Evolutionary conservation across 768 basidiomycete genomes (phyloP).

Genomic region (Bullera alba): DNA sequence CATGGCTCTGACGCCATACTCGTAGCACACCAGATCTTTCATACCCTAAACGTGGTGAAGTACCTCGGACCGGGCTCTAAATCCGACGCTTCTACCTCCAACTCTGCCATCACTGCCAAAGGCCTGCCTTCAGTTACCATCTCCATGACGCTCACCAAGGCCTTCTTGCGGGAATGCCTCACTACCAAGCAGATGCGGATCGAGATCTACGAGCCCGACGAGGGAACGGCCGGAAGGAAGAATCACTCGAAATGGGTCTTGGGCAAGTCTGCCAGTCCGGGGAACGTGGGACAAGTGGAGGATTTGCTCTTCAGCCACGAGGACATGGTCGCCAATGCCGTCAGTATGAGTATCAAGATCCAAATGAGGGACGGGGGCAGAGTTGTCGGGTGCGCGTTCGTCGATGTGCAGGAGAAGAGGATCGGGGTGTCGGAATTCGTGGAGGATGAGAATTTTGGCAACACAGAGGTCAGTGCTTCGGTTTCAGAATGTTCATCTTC

Average conservation of each 20-base stretch:
- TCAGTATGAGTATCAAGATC: conserved; percentile 82
- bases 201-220: conserved; percentile 78
- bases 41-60: conserved; percentile 85
- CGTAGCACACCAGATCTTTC: conserved; percentile 56
- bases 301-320: conserved; percentile 74
- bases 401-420: conserved; percentile 75
- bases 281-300: conserved; percentile 63
- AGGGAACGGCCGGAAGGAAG: conserved; percentile 55
- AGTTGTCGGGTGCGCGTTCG: conserved; percentile 79
- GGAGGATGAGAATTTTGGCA: conserved; percentile 92
- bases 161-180: conserved; percentile 77
- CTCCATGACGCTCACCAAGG: conserved; percentile 67
- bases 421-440: conserved; percentile 85
- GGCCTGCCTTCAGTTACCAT: conserved; percentile 69
- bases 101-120: conserved; percentile 35
- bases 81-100: conserved; percentile 9
- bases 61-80: conserved; percentile 57
- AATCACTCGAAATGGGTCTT: conserved; percentile 66
- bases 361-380: conserved; percentile 57
- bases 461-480: conserved; percentile 72
- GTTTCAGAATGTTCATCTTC: neutral
- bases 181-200: conserved; percentile 83
- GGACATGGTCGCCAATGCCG: conserved; percentile 73
- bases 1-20: conserved; percentile 85
- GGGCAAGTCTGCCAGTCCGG: conserved; percentile 70